These are phyloP conservation scores for Prunus yedoensis DNA, from an alignment of 331 rosid genomes.

Conservation along the genomic window DNA sequence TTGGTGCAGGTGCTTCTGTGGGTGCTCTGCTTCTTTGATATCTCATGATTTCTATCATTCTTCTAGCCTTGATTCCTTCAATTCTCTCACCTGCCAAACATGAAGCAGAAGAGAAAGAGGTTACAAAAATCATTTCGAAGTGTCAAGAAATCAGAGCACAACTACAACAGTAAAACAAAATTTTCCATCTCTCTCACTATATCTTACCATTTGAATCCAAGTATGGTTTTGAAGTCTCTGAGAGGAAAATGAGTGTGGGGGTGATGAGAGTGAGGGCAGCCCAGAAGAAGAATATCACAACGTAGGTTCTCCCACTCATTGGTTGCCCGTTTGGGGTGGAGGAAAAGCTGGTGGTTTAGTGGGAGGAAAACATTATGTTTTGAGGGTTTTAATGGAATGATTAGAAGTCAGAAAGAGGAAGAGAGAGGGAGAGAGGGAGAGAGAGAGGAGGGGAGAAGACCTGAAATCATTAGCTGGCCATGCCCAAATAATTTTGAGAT, in stretches of 20 bases:
- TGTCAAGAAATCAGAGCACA: not conserved
- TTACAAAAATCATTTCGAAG: not conserved
- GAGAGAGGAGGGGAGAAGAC: not conserved
- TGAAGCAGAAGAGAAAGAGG: not conserved
- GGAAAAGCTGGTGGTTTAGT: not conserved
- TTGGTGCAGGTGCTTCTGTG: slow-evolving; percentile 19
- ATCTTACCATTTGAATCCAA: slow-evolving; percentile 44
- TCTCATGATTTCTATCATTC: slow-evolving; percentile 35
- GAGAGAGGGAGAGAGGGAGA: not conserved
- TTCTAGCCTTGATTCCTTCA: slow-evolving; percentile 42
- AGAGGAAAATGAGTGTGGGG: slow-evolving; percentile 67
- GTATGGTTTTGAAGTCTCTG: slow-evolving; percentile 61
- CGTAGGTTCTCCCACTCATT: slow-evolving; percentile 68
- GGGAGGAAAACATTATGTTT: not conserved
- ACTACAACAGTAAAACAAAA: too few species aligned
- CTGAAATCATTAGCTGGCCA: slow-evolving; percentile 60
- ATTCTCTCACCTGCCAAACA: slow-evolving; percentile 47
- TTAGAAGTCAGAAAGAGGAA: not conserved
- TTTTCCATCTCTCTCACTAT: not conserved
- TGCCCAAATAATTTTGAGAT: slow-evolving; percentile 30
- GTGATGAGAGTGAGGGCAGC: slow-evolving; percentile 72
- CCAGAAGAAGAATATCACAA: slow-evolving; percentile 82
- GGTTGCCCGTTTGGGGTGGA: slow-evolving; percentile 15
- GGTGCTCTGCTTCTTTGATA: slow-evolving; percentile 24
- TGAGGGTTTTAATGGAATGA: slow-evolving; percentile 13